Evolutionary conservation across 768 basidiomycete genomes (phyloP).

Genomic region (Coprinopsis cinerea): DNA sequence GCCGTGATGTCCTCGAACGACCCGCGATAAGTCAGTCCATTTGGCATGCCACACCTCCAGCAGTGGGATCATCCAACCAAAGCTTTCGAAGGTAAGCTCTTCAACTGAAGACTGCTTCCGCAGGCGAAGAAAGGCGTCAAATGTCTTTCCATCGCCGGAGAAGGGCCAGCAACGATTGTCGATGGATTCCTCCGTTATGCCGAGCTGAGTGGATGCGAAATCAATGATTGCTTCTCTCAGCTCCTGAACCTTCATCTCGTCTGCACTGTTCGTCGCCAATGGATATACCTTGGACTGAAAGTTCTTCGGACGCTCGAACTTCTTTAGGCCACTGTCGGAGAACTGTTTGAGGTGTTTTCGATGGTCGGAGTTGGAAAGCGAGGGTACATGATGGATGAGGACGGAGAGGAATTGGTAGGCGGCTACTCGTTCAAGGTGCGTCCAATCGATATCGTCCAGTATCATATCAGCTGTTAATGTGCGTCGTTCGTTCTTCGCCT

Average conservation of each 20-base stretch:
- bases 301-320: slow-evolving; percentile 10
- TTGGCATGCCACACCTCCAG: slow-evolving; percentile 28
- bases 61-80: slow-evolving; percentile 18
- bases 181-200: slow-evolving; percentile 12
- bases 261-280: slow-evolving; percentile 15
- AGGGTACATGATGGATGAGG: slow-evolving; percentile 11
- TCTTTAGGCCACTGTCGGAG: slow-evolving; percentile 3
- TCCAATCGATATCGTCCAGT: slow-evolving; percentile 12
- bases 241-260: slow-evolving; percentile 16
- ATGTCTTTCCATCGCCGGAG: slow-evolving; percentile 19
- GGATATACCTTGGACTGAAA: slow-evolving; percentile 12
- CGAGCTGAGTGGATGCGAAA: slow-evolving; percentile 16
- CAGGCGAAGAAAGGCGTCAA: slow-evolving; percentile 12
- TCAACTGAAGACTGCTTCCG: slow-evolving; percentile 9
- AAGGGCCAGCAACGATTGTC: slow-evolving; percentile 8
- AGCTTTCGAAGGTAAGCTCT: slow-evolving; percentile 15
- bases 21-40: slow-evolving; percentile 25
- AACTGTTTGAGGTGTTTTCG: slow-evolving; percentile 8
- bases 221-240: slow-evolving; percentile 16
- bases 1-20: slow-evolving; percentile 19
- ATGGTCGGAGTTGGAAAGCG: slow-evolving; percentile 10
- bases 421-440: slow-evolving; percentile 14
- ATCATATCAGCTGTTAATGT: slow-evolving; percentile 13
- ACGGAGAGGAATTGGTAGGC: slow-evolving; percentile 11
- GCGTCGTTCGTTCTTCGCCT: slow-evolving; percentile 13